Evolutionary conservation across 1,139 yeast species (phyloP), one percentile per base, ranked within the genome.

Genomic region (Diutina catenulata): DNA sequence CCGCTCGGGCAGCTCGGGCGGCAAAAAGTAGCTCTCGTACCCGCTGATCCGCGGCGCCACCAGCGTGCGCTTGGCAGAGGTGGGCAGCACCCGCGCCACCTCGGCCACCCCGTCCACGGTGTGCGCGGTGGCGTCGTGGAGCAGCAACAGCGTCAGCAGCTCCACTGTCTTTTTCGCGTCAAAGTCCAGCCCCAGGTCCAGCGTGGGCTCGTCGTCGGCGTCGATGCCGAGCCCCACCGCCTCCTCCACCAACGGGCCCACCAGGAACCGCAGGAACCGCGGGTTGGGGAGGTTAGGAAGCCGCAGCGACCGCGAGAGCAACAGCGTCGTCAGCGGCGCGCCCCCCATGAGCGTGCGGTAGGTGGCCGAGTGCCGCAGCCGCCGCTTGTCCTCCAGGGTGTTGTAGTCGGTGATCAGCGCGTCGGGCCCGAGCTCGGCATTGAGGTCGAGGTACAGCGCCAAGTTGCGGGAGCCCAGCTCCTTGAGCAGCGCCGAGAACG

Each of bases 231-330:
- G 15, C 10, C 29, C 29, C 19, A 13, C 29, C 21, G 18, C 22
- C 14, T 28, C 32, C 14, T 18, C 16, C 3, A 29, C 13, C 15
- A 29, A 19, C 7, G 33, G 33, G 13, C 35, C 35, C 4, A 21
- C 25, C 0, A 72, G 64, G 41, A 67, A 57, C 35, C 64, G 53
- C 0, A 72, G 65, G 40, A 67, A 67, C 37, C 68, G 49, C 8
- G 72, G 72, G 41, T 67, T 67, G 10, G 73, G 71, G 29, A 66
- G 63, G 37, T n/a, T n/a, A 8, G 13, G 15, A 13, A 13, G 16
- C 14, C 14, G n/a, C 16, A 14, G 28, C 7, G 22, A 13, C 10
- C 13, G 18, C 33, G 19, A 23, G 2, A 23, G 10, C n/a, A 20
- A 11, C 35, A 31, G 35, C 10, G 21, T n/a, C 7, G n/a, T 24